phyloP scores from a whole-genome alignment of 2,329 filamentous ascomycete species.

The Xylogone sp. region DNA sequence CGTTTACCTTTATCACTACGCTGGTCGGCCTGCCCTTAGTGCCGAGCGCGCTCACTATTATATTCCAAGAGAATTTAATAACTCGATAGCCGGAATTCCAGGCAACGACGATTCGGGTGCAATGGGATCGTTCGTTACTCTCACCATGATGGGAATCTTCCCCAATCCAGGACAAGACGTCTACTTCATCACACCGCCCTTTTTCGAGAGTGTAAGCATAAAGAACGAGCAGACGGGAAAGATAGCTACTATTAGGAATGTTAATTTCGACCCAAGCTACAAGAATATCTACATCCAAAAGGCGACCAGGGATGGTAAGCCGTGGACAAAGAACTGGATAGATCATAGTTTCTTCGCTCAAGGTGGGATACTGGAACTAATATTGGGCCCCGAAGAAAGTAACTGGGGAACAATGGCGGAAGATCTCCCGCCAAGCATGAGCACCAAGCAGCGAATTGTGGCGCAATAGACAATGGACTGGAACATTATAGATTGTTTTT shows the following conservation, averaged over 20 bases:
- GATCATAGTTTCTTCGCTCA: constrained; percentile 62
- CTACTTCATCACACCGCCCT: constrained; percentile 64
- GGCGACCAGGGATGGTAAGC: constrained; percentile 54
- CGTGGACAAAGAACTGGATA: constrained; percentile 61
- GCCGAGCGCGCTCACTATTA: constrained; percentile 48
- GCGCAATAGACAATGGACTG: neutral
- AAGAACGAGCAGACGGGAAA: constrained; percentile 52
- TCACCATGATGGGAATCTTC: constrained; percentile 65
- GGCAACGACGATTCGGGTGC: constrained; percentile 67
- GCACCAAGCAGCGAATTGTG: constrained; percentile 36
- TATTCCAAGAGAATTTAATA: constrained; percentile 58
- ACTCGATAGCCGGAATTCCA: constrained; percentile 53
- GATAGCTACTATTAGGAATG: constrained; percentile 51
- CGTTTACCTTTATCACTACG: constrained; percentile 65
- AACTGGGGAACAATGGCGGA: constrained; percentile 53
- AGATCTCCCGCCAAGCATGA: constrained; percentile 56
- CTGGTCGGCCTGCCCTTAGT: constrained; percentile 53
- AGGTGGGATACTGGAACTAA: constrained; percentile 59
- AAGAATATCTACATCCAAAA: constrained; percentile 57
- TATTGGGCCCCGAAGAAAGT: constrained; percentile 55
- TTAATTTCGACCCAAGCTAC: constrained; percentile 57
- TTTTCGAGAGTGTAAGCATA: constrained; percentile 56
- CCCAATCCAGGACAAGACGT: constrained; percentile 64
- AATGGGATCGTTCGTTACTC: constrained; percentile 61
- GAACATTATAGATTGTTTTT: neutral